These are phyloP conservation scores for Cladosporium austrohemisphaericum DNA, from an alignment of 2,329 filamentous ascomycete species.

Conservation along the genomic window DNA sequence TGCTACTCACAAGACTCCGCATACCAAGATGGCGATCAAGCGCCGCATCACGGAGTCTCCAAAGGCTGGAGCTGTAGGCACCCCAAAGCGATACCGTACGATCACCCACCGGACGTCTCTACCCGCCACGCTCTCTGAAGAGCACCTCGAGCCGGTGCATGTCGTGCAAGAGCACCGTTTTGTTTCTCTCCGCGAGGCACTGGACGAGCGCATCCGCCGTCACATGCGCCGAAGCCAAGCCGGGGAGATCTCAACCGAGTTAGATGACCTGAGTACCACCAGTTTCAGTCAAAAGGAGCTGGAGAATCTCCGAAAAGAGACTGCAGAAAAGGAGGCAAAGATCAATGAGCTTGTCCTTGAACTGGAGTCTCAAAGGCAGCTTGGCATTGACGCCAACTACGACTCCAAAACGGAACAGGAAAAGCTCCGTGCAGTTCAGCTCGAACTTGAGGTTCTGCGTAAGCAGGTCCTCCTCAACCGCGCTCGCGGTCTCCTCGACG, in stretches of 20 bases:
- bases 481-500: slow-evolving; percentile 20
- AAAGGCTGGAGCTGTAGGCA: background rate
- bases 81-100: slow-evolving; percentile 22
- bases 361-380: slow-evolving; percentile 36
- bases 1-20: slow-evolving; percentile 32
- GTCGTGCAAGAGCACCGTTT: slow-evolving; percentile 29
- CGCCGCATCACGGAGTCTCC: slow-evolving; percentile 33
- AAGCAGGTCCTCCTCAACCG: slow-evolving; percentile 34
- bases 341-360: slow-evolving; percentile 33
- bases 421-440: slow-evolving; percentile 28
- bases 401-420: slow-evolving; percentile 34
- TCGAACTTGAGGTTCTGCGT: slow-evolving; percentile 28
- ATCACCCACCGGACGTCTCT: slow-evolving; percentile 32
- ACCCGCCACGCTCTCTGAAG: slow-evolving; percentile 25
- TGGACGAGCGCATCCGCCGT: slow-evolving; percentile 33
- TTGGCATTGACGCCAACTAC: slow-evolving; percentile 38
- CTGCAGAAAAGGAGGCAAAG: slow-evolving; percentile 33
- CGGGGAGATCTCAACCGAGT: slow-evolving; percentile 31
- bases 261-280: slow-evolving; percentile 27
- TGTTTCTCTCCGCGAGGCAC: slow-evolving; percentile 29
- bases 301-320: slow-evolving; percentile 35
- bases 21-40: slow-evolving; percentile 29
- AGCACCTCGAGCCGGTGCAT: slow-evolving; percentile 19
- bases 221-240: slow-evolving; percentile 38
- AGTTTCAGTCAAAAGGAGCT: slow-evolving; percentile 26